phyloP scores from a whole-genome alignment of 2,329 filamentous ascomycete genomes.

The Akanthomyces muscarius region DNA sequence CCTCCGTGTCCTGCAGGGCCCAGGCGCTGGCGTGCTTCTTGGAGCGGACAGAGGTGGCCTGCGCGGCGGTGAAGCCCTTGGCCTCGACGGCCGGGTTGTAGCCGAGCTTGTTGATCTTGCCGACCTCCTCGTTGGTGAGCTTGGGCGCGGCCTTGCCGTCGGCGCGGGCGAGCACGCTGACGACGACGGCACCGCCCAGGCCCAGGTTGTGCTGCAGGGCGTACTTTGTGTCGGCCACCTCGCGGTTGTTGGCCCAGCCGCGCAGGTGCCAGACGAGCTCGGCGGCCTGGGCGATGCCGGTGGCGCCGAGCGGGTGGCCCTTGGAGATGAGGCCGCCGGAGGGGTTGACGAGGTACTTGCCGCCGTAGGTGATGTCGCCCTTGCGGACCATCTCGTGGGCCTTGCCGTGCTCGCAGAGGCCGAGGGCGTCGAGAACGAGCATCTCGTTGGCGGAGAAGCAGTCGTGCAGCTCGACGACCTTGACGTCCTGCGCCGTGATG shows the following conservation, averaged over 20 bases:
- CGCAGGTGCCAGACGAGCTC: constrained; percentile 94
- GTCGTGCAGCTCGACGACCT: constrained; percentile 90
- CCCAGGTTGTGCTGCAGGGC: constrained; percentile 92
- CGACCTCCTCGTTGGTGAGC: constrained; percentile 61
- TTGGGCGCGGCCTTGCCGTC: constrained; percentile 64
- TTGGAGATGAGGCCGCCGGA: constrained; percentile 94
- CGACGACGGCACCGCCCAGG: constrained; percentile 83
- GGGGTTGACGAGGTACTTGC: constrained; percentile 81
- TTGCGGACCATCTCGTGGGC: constrained; percentile 85
- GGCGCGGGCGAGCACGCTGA: constrained; percentile 81
- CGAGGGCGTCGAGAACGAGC: constrained; percentile 82
- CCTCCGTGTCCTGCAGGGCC: constrained; percentile 65
- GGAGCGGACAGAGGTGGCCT: constrained; percentile 69
- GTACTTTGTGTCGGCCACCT: constrained; percentile 62
- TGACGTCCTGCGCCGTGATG: constrained; percentile 63
- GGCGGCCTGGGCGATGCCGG: constrained; percentile 91
- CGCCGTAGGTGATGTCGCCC: constrained; percentile 90
- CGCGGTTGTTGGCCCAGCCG: constrained; percentile 91
- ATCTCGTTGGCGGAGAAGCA: constrained; percentile 97
- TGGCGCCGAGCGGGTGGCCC: constrained; percentile 90
- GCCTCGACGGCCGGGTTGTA: constrained; percentile 92
- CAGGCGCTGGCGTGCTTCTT: constrained; percentile 62
- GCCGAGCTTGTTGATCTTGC: constrained; percentile 63
- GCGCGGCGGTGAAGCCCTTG: constrained; percentile 77
- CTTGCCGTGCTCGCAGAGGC: constrained; percentile 72